Evolutionary conservation across 176 grass and related monocot species (phyloP), one percentile per base, ranked within the genome.

Genomic region (Saccharum officinarum): DNA sequence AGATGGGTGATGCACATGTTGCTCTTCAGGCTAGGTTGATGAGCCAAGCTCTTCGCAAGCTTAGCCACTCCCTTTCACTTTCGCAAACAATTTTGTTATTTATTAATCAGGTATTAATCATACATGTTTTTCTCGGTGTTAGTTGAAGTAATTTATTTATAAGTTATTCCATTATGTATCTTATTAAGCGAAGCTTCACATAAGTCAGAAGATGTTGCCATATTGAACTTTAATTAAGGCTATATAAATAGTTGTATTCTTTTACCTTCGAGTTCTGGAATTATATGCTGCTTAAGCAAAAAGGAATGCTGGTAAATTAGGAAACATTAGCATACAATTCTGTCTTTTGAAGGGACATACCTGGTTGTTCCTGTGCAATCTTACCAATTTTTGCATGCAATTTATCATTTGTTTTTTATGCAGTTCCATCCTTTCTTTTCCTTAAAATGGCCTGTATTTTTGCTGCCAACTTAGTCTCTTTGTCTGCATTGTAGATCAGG

Each of bases 1-100:
- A 99, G 77, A 99, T 99, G 97, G 97, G 97, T 80, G 97, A 99
- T 89, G 74, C 93, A 38, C 97, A 99, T 82, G 85, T 99, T 62
- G 93, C 97, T 64, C 93, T 99, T 78, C 97, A 99, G 84, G 97
- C 97, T 47, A 94, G 97, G 80, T 80, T 99, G 73, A 99, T 99
- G 97, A 98, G 93, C 34, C 93, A 96, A 86, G 93, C 93, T 75
- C 97, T 96, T 90, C 90, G 97, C 79, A 98, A 94, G 72, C 87
- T 98, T 84, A 98, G 91, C 89, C 93, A 95, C 76, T 95, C 93
- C 57, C 90, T 98, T 67, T 93, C 96, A 44, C 86, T 90, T 33
- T 95, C 96, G 18, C 87, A 95, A 77, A 94, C 96, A 79, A 86
- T 98, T 80, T 87, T 98, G 34, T 28, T 98, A 83, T 98, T 98